These are phyloP conservation scores for Fraxinus albicans DNA, from an alignment of 305 asterid genomes.

Conservation along the genomic window DNA sequence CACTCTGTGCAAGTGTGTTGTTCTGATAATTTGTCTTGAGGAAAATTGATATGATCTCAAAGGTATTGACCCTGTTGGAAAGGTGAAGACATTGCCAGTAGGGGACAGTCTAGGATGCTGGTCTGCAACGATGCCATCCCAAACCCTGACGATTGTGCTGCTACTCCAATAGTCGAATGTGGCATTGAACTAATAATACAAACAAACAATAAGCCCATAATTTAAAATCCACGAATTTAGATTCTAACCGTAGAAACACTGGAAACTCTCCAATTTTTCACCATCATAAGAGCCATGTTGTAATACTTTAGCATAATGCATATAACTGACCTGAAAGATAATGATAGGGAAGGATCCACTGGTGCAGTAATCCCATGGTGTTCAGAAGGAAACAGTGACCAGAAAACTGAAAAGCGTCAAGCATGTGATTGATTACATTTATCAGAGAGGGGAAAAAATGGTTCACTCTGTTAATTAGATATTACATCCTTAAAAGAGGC, in stretches of 20 bases:
- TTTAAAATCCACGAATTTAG: background rate
- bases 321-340: conserved; percentile 67
- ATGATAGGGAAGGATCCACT: conserved; percentile 76
- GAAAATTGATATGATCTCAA: conserved; percentile 30
- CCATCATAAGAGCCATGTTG: background rate
- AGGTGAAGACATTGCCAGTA: conserved; percentile 62
- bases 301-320: background rate
- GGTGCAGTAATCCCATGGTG: conserved; percentile 56
- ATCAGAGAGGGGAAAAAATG: background rate
- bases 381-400: conserved; percentile 82
- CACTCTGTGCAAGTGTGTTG: background rate
- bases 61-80: conserved; percentile 57
- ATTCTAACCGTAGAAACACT: background rate
- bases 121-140: conserved; percentile 60
- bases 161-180: conserved; percentile 48
- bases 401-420: conserved; percentile 59
- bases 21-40: background rate
- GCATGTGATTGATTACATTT: background rate
- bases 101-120: conserved; percentile 59
- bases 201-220: conserved; percentile 1
- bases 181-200: conserved; percentile 46
- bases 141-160: conserved; percentile 66
- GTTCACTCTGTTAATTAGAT: conserved; percentile 2
- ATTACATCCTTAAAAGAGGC: background rate
- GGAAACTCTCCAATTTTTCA: background rate